Conservation (phyloP, 164 flowering plant species). For the Nymphaea thermarum region DNA sequence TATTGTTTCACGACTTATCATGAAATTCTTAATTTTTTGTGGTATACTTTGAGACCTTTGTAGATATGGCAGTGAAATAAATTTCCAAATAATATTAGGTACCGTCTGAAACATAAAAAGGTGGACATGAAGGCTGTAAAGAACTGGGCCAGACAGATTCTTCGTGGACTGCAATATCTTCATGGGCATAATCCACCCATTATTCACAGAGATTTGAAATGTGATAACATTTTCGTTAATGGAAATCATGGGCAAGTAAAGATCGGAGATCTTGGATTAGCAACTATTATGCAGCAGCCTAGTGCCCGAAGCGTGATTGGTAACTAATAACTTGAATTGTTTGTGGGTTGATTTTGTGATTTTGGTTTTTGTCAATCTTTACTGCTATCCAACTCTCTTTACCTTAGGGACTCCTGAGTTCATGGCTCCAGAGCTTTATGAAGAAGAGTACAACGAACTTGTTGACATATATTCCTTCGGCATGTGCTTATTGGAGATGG, state of each 20-base stretch:
- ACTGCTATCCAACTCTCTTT: neutral
- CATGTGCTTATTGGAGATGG: constrained; percentile 69
- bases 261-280: constrained; percentile 63
- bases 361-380: neutral
- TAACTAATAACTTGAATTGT: constrained; percentile 7
- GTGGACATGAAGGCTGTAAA: constrained; percentile 59
- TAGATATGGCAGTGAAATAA: neutral
- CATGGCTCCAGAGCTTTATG: constrained; percentile 72
- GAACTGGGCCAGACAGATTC: constrained; percentile 61
- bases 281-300: constrained; percentile 47
- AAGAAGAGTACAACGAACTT: constrained; percentile 54
- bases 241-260: constrained; percentile 63
- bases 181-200: constrained; percentile 53
- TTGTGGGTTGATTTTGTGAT: neutral
- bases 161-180: constrained; percentile 44
- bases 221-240: constrained; percentile 60
- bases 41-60: neutral
- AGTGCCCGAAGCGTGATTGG: constrained; percentile 45
- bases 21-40: neutral
- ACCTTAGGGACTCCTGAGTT: constrained; percentile 55
- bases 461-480: constrained; percentile 70
- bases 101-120: constrained; percentile 44
- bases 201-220: constrained; percentile 58
- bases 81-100: constrained; percentile 18
- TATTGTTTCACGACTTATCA: neutral